Evolutionary conservation across 352 stramenopile species (phyloP), one percentile per base, ranked within the genome.

Genomic region (Aphanomyces invadans): DNA sequence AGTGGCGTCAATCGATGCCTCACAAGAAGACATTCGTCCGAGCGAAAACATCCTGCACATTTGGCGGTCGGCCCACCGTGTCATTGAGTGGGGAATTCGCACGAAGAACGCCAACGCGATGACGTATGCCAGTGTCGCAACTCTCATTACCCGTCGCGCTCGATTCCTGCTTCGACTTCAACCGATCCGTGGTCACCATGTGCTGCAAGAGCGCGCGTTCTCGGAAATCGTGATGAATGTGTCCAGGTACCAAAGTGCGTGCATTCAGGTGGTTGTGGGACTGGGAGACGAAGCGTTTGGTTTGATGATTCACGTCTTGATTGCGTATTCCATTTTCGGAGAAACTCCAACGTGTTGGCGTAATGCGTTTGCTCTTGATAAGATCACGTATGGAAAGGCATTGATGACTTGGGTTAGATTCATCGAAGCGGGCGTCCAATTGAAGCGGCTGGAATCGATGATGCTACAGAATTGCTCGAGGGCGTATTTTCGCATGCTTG

Each of bases 1-100:
- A 25, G 17, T 54, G 23, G 23, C 36, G 54, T 7, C 29, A 49
- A 32, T 72, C 21, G 25, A 32, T 26, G 23, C 78, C 70, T 44
- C 80, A 91, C 44, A 80, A 79, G 31, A 81, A 83, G 32, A 93
- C 59, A 61, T 86, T 59, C 80, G 87, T 32, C 87, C 87, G 10
- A 80, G 92, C 52, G 83, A 93, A n/a, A 95, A 90, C 42, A 75
- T 96, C 53, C 93, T 92, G 80, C 81, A 93, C 62, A 91, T 95
- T n/a, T 96, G 87, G 87, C 78, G 87, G 45, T 83, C 87, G 32
- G 77, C 87, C 10, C 87, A 96, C 49, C 75, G 87, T 29, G 86
- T 96, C 17, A 89, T 94, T 33, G 87, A 95, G 63, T 96, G 87
- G 87, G 86, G 79, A 25, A 92, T 96, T 53, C 80, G 87, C 33